These are phyloP conservation scores for Phytophthora nicotianae DNA, from an alignment of 352 stramenopile genomes.

Conservation along the genomic window DNA sequence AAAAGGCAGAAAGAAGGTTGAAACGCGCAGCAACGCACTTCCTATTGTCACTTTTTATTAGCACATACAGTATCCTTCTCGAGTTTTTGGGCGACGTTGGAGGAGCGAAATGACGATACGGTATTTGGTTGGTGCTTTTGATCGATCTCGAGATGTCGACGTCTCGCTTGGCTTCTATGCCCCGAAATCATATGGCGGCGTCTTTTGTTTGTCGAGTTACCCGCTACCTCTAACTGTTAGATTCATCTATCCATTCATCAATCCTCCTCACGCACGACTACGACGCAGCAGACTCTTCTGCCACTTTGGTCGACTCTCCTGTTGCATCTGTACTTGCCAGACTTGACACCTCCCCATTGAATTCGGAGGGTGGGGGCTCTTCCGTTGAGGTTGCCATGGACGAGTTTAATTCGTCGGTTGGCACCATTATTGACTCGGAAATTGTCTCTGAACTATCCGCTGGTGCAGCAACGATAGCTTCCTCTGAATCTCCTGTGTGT, in stretches of 20 bases:
- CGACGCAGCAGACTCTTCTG: conserved; percentile 29
- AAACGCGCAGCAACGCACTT: not conserved
- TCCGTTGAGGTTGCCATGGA: conserved; percentile 8
- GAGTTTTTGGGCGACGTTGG: no score
- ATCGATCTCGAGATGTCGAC: conserved; percentile 16
- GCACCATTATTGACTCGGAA: not conserved
- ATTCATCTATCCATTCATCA: conserved; percentile 37
- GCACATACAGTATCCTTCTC: not conserved
- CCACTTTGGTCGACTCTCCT: conserved; percentile 9
- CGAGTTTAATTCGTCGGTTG: conserved; percentile 12
- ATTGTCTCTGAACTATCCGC: not conserved
- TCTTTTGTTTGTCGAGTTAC: conserved; percentile 33
- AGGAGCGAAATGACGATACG: conserved; percentile 16
- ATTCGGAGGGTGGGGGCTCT: conserved; percentile 7
- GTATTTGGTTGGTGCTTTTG: conserved; percentile 4
- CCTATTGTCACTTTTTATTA: not conserved
- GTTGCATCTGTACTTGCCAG: conserved; percentile 15
- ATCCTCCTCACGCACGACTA: conserved; percentile 18
- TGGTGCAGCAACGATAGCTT: not conserved
- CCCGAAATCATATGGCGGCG: conserved; percentile 2
- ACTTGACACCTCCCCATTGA: conserved; percentile 24
- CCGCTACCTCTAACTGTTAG: conserved; percentile 36
- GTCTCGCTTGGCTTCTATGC: conserved; percentile 10
- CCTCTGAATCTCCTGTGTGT: conserved; percentile 14
- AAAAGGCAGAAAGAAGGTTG: not conserved